Base-by-base conservation (phyloP, 331 rosid species). In the Quercus tomentella region DNA sequence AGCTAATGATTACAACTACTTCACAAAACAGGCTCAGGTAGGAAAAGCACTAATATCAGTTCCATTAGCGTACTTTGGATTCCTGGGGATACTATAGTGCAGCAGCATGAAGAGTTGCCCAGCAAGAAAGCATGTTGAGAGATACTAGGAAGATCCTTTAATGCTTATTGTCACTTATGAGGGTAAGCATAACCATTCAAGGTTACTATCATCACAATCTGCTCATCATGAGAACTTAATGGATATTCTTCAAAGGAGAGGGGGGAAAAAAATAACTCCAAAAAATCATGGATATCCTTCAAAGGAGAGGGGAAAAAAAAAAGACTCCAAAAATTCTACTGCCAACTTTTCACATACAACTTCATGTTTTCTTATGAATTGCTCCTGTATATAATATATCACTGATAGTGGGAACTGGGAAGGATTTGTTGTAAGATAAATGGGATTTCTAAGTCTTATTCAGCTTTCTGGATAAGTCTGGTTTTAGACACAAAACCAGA, bases 91-190 rank as follows among this genome's bases (percentile, higher is more conserved):
- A 92, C 75, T 94, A 94, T 20, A 91, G 87, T 94, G 98, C 75
- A 94, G 97, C 35, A 89, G 84, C 61, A 89, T 87, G 7, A 89
- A 87, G 80, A 97, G 92, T 0, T 94, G 98, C 79, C 95, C 97
- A 10, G 98, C 98, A 16, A 92, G 89, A 61, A 94, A 94, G 88
- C 97, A 91, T 78, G 97, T 92, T 66, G 97, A 94, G 86, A 74
- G 97, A 21, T 6, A 20, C 58, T 5, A 15, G 58, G 22, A 55
- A 17, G 21, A 55, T 55, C 21, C 21, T 55, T 55, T 4, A 20
- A 55, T 55, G 22, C 58, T 55, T 55, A 55, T 55, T 55, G 21
- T 55, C 58, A 55, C 21, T 55, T 55, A 20, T 55, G 58, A 16
- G 58, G n/a, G 22, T 20, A 8, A 55, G 22, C 58, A 55, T 55